Percentiles rank a stretch among this genome's conserved stretches.
Conservation (phyloP, 768 basidiomycete genomes). For the Boletus tylopilopsis region DNA sequence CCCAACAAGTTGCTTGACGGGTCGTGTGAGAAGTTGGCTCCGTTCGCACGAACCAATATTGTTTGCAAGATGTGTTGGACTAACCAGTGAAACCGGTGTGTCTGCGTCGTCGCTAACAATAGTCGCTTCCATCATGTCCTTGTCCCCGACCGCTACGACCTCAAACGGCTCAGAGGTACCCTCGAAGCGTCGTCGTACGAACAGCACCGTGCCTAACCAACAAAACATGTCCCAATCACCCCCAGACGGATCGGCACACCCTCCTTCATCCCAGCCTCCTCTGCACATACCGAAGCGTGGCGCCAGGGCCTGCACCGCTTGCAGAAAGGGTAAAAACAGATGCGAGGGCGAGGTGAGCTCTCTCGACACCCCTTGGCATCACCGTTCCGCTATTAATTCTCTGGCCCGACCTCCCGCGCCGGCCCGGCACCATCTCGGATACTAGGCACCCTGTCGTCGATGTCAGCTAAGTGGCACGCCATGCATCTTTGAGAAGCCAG, state of each 20-base stretch:
- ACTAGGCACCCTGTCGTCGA: slow-evolving; percentile 90
- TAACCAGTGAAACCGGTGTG: slow-evolving; percentile 9
- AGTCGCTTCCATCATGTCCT: slow-evolving; percentile 48
- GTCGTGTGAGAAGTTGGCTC: too few species aligned
- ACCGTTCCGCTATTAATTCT: slow-evolving; percentile 46
- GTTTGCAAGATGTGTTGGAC: not conserved
- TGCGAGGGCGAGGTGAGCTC: slow-evolving; percentile 83
- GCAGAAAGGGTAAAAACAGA: slow-evolving; percentile 89
- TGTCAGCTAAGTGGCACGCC: slow-evolving; percentile 78
- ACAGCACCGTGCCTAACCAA: slow-evolving; percentile 22
- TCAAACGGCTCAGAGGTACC: slow-evolving; percentile 54
- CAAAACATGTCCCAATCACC: slow-evolving; percentile 35
- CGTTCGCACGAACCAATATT: too few species aligned
- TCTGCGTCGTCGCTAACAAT: slow-evolving; percentile 14
- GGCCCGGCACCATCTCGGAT: slow-evolving; percentile 56
- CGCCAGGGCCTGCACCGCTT: slow-evolving; percentile 84
- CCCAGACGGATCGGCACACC: slow-evolving; percentile 30
- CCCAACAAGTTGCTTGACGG: too few species aligned
- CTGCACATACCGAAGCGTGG: slow-evolving; percentile 86
- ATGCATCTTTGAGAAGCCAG: slow-evolving; percentile 89
- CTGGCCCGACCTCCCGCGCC: slow-evolving; percentile 69
- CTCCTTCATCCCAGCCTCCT: slow-evolving; percentile 28
- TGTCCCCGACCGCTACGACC: slow-evolving; percentile 57
- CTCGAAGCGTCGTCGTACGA: slow-evolving; percentile 57
- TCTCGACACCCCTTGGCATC: slow-evolving; percentile 30